Evolutionary conservation across 163 green algal species (phyloP).

Genomic region (Scenedesmus sp.): DNA sequence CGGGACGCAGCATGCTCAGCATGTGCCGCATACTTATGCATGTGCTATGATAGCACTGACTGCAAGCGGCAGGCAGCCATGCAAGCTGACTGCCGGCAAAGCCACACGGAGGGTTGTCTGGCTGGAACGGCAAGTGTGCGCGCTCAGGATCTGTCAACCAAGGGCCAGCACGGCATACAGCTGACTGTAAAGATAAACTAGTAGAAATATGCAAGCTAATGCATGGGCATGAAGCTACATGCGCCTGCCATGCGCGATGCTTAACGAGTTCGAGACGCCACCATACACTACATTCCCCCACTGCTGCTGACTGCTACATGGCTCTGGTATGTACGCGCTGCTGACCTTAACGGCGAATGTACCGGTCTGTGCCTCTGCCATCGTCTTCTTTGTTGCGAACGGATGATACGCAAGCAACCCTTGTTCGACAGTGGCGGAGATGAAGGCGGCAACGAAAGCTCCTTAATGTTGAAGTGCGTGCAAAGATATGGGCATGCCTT

Average conservation of each 20-base stretch:
- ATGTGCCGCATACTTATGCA: background rate
- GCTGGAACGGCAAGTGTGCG: background rate
- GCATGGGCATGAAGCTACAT: background rate
- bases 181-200: background rate
- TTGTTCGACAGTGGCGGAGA: background rate
- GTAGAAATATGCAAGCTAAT: background rate
- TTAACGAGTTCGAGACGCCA: background rate
- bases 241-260: background rate
- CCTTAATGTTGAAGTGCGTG: background rate
- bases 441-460: background rate
- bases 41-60: background rate
- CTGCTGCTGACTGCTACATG: background rate
- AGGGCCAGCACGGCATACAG: no score
- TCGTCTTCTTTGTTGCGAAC: background rate
- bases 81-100: background rate
- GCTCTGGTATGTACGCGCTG: background rate
- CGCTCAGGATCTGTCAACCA: background rate
- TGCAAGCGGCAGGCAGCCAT: conserved; percentile 1
- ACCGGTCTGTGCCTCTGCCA: conserved; percentile 53
- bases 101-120: background rate
- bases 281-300: background rate
- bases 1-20: background rate
- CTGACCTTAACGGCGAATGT: conserved; percentile 58
- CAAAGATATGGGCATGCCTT: background rate
- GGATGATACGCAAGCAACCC: background rate